Evolutionary conservation across 805 yeast species (phyloP), one percentile per base, ranked within the genome.

Genomic region (Starmerella gropengiesseri): DNA sequence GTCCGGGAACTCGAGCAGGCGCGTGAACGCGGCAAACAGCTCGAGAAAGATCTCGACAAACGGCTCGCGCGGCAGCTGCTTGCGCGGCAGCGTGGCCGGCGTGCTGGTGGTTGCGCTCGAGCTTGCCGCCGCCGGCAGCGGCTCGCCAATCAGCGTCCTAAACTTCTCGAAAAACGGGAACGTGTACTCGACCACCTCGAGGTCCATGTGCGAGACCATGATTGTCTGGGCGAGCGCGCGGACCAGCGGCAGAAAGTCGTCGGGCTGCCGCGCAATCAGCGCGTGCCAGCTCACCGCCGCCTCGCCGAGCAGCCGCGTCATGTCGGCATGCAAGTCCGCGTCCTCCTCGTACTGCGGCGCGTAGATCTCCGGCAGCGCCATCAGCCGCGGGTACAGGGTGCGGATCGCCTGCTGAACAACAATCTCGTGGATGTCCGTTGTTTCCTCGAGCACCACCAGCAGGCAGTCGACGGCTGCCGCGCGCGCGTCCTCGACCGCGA

Each of bases 251-350:
- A 73, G 71, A 63, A 82, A 87, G 34, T 72, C 71, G 34, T 62
- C 62, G 0, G 96, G 91, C 41, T 71, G 66, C 53, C 75, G 75
- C 6, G 89, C 85, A 39, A 91, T 76, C 26, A 82, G 67, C 26
- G 82, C 81, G 61, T 85, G 91, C 98, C 98, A 91, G 1, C 94
- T 73, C 62, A 86, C 96, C 44, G 94, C 95, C 2, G 96, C 94
- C 53, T 86, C 94, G 6, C 86, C 82, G 59, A 81, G 83, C 32
- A 91, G 60, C 55, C 91, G 41, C 13, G 57, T 53, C 44, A 51
- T 36, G 35, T 50, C 52, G n/a, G 55, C 31, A 32, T 51, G 55
- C 25, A 53, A 31, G 26, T 51, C 54, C 12, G 36, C 26, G 31
- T 51, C 46, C n/a, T 43, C 48, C 8, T 37, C 44, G 31, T 50